Conservation (phyloP, 208 protist species). For the Eutreptiella sp. region DNA sequence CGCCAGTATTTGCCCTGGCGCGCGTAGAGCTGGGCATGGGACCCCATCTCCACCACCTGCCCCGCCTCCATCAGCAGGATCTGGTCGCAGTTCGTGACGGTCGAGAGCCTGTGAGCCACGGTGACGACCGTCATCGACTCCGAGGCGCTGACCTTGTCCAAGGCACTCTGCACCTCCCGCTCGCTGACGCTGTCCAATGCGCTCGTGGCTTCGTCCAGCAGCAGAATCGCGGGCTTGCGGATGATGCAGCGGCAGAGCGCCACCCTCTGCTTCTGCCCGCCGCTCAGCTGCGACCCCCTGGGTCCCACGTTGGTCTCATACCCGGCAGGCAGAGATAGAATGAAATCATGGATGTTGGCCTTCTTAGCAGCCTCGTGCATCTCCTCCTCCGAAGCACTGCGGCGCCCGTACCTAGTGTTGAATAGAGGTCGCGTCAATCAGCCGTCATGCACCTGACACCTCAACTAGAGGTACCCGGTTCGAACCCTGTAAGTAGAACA, state of each 20-base stretch:
- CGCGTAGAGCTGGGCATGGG: constrained; percentile 18
- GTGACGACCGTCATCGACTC: constrained; percentile 46
- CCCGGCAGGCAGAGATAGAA: constrained; percentile 28
- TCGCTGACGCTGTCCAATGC: constrained; percentile 50
- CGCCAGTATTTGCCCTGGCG: constrained; percentile 4
- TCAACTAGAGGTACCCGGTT: too few species aligned
- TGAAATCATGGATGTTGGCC: constrained; percentile 35
- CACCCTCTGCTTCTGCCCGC: constrained; percentile 50
- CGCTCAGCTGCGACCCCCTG: constrained; percentile 36
- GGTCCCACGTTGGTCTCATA: constrained; percentile 43
- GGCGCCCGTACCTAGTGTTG: too few species aligned
- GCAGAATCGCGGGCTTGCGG: constrained; percentile 38
- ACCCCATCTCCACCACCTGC: too few species aligned
- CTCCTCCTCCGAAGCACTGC: neutral
- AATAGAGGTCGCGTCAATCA: too few species aligned
- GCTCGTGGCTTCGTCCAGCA: constrained; percentile 59
- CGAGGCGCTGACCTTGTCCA: constrained; percentile 27
- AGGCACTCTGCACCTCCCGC: constrained; percentile 30
- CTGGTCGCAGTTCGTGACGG: constrained; percentile 56
- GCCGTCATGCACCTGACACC: too few species aligned
- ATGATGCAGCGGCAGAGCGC: constrained; percentile 43
- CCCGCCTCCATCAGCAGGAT: constrained; percentile 56
- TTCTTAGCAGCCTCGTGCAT: constrained; percentile 12
- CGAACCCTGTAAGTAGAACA: too few species aligned
- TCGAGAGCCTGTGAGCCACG: constrained; percentile 61